Conservation (phyloP, 768 basidiomycete genomes). For the Termitomyces sp. region DNA sequence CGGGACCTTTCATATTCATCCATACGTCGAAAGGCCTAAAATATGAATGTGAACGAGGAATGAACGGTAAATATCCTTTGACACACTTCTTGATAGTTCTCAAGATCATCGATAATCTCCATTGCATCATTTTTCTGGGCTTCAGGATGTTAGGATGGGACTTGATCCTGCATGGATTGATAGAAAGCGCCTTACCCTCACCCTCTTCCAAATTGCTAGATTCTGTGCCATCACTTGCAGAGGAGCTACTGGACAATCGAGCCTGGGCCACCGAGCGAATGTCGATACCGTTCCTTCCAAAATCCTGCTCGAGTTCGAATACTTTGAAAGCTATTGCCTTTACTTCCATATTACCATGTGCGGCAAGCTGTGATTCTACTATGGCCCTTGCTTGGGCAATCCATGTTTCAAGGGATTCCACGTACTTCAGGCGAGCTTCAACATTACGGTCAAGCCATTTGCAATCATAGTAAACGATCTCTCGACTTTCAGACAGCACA, state of each 20-base stretch:
- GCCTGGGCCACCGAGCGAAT: neutral
- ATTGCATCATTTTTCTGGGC: neutral
- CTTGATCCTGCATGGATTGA: neutral
- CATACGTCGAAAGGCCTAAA: constrained; percentile 5
- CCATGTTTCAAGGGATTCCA: neutral
- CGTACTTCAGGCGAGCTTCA: neutral
- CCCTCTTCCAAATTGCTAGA: neutral
- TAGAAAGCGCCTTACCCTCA: neutral
- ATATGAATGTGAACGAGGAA: neutral
- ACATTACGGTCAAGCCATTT: neutral
- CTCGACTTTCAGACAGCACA: neutral
- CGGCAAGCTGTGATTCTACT: neutral
- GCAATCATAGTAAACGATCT: neutral
- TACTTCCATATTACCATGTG: neutral
- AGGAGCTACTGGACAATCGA: neutral
- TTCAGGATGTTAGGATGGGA: neutral
- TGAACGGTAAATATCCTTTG: neutral
- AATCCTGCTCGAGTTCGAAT: neutral
- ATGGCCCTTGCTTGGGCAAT: neutral
- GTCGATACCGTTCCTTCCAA: neutral
- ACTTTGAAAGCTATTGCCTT: neutral
- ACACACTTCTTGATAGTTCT: constrained; percentile 3
- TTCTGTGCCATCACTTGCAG: neutral
- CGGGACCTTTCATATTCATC: constrained; percentile 3
- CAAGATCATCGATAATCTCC: neutral